Conservation (phyloP, 2,329 filamentous ascomycete genomes). For the Penicillium frequentans region DNA sequence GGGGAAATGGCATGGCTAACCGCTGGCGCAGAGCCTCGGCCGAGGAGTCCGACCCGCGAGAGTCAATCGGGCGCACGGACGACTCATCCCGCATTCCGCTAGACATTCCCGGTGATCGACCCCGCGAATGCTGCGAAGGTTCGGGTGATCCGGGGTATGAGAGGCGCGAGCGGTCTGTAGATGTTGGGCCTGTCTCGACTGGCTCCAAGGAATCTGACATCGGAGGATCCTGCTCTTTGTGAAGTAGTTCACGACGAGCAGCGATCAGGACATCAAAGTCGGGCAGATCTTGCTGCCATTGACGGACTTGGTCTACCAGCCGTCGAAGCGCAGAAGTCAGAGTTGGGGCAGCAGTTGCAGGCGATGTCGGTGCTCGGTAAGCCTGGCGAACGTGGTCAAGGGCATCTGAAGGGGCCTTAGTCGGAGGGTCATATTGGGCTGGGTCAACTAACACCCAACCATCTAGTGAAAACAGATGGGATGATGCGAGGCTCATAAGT, state of each 20-base stretch:
- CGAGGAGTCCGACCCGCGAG: conserved; percentile 25
- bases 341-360: conserved; percentile 46
- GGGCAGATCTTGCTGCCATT: conserved; percentile 64
- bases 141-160: conserved; percentile 22
- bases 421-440: conserved; percentile 50
- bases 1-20: conserved; percentile 33
- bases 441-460: conserved; percentile 85
- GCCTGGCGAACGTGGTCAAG: conserved; percentile 27
- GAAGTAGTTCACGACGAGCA: conserved; percentile 52
- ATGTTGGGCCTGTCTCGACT: conserved; percentile 20
- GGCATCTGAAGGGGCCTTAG: conserved; percentile 30
- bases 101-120: conserved; percentile 16
- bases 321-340: conserved; percentile 59
- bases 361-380: conserved; percentile 49
- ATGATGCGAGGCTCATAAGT: conserved; percentile 77
- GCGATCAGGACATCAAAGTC: conserved; percentile 71
- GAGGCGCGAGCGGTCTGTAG: conserved; percentile 18
- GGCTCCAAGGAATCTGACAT: conserved; percentile 20
- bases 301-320: conserved; percentile 62
- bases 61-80: conserved; percentile 20
- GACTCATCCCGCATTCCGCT: conserved; percentile 26
- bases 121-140: conserved; percentile 14
- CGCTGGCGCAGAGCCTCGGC: conserved; percentile 36
- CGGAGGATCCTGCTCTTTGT: conserved; percentile 30
- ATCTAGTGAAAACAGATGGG: conserved; percentile 80